Percentiles rank a stretch among this genome's conserved stretches.
phyloP scores from a whole-genome alignment of 2,329 filamentous ascomycete genomes.

The Ceratocystis lukuohia region DNA sequence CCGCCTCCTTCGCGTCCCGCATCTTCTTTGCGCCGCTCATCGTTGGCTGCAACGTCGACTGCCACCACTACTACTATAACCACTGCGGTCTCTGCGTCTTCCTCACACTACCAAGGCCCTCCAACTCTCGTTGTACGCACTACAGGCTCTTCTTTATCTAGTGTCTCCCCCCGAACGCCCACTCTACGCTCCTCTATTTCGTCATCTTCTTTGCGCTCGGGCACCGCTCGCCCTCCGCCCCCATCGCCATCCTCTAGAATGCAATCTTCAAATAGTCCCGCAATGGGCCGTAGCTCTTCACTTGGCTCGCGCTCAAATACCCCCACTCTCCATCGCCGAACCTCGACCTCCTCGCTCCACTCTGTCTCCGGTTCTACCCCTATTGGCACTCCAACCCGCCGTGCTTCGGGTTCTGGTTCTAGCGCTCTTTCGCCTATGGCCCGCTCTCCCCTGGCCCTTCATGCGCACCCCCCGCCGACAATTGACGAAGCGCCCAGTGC shows the following conservation, averaged over 20 bases:
- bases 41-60: constrained; percentile 21
- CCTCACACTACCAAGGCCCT: not conserved
- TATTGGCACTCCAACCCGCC: constrained; percentile 11
- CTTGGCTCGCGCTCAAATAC: constrained; percentile 34
- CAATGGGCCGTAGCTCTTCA: constrained; percentile 24
- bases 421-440: constrained; percentile 33
- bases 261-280: constrained; percentile 31
- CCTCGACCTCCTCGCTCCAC: constrained; percentile 44
- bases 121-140: constrained; percentile 3
- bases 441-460: constrained; percentile 27
- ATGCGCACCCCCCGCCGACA: constrained; percentile 21
- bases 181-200: constrained; percentile 13
- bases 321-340: constrained; percentile 40
- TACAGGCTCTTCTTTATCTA: not conserved
- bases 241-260: constrained; percentile 30
- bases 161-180: constrained; percentile 14
- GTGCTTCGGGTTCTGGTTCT: constrained; percentile 28
- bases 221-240: constrained; percentile 28
- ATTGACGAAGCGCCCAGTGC: constrained; percentile 33
- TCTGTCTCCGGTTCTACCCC: constrained; percentile 30
- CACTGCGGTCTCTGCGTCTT: constrained; percentile 20
- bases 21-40: constrained; percentile 14
- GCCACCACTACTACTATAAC: not conserved
- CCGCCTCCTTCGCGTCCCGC: constrained; percentile 13
- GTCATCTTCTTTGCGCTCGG: constrained; percentile 25